Evolutionary conservation across 2,329 filamentous ascomycete genomes (phyloP).

Genomic region (Beauveria sp.): DNA sequence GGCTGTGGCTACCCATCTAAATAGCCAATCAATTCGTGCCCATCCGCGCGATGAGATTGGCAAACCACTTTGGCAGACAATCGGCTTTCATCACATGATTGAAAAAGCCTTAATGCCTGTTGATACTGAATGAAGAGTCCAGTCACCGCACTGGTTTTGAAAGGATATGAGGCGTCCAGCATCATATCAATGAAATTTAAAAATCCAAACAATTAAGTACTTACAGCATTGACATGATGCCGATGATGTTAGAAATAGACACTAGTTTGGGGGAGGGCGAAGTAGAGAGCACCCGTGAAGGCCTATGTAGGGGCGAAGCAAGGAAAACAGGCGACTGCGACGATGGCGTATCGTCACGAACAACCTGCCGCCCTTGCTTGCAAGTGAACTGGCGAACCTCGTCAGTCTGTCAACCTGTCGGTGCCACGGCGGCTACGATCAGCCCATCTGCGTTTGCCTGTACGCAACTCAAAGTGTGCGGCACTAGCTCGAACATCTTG

Average conservation of each 20-base stretch:
- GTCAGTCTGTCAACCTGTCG: background rate
- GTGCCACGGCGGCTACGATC: slow-evolving; percentile 41
- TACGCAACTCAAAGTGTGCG: slow-evolving; percentile 81
- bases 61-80: background rate
- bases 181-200: background rate
- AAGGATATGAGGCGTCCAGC: background rate
- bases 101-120: no score
- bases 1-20: no score
- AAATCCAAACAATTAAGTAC: background rate
- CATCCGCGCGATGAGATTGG: background rate
- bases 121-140: no score
- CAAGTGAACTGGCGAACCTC: background rate
- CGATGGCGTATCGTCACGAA: no score
- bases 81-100: no score
- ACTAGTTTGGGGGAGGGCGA: background rate
- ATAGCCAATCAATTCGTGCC: no score
- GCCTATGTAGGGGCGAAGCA: no score
- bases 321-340: no score
- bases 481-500: slow-evolving; percentile 67
- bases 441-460: slow-evolving; percentile 72
- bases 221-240: background rate
- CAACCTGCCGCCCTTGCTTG: no score
- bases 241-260: background rate
- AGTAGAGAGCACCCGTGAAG: background rate
- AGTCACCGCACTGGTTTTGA: background rate